Base-by-base conservation (phyloP, 495 filamentous ascomycete genomes). In the Penicillium samsonianum region DNA sequence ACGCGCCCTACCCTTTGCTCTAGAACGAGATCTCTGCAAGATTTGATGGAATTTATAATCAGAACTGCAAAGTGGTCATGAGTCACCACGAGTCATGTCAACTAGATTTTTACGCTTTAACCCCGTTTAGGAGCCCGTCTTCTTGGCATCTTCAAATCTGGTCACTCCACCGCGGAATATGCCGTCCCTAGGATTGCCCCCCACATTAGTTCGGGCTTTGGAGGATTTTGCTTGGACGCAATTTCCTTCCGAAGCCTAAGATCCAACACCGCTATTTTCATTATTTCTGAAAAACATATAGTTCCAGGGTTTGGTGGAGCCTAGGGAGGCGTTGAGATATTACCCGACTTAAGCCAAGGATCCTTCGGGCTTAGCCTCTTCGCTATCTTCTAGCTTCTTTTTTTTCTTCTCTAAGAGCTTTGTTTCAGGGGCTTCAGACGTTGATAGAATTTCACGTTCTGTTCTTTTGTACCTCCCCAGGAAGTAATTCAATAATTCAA, bases 131-230 rank as follows among this genome's bases (percentile, higher is more conserved):
- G 53, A 47, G 14, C 14, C 53, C 53, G 42, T 35, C 42, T 19
- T 20, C 53, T 55, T 55, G 53, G 53, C 53, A 45, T 23, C 42
- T 37, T 45, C 53, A 11, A 47, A 55, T 47, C 28, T 16, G 53
- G 53, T 55, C 53, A 26, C 22, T 55, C 52, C 52, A 46, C 52
- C 31, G 51, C 51, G 51, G 51, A 54, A 54, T 44, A 54, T 12
- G 25, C 51, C 51, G 51, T 54, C 51, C 17, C 4, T 54, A 28
- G 31, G 23, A 1, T 31, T 23, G 4, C 26, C 42, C 40, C 42
- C 52, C 41, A 45, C 52, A 31, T 55, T 37, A 28, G 40, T 35
- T 35, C 46, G 52, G 12, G 10, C 44, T 23, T 26, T n/a, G 8
- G 23, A 16, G 30, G 19, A n/a, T 25, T 30, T 22, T 10, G 14